Percentiles rank a stretch among this genome's conserved stretches.
phyloP scores from a whole-genome alignment of 208 protist species.

The Endotrypanum monterogeii region DNA sequence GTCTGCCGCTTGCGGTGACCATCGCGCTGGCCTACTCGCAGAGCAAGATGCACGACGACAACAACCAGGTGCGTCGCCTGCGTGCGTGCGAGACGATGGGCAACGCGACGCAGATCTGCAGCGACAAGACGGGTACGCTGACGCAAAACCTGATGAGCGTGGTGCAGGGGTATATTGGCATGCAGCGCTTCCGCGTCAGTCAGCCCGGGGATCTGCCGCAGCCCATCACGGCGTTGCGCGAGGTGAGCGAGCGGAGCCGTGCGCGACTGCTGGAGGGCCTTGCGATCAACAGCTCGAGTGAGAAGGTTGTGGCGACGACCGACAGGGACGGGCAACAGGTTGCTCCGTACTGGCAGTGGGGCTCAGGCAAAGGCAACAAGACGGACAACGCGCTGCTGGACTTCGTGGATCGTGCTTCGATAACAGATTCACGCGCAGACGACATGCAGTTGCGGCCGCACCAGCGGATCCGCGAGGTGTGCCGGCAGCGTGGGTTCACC shows the following conservation, averaged over 20 bases:
- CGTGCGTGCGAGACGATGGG: constrained; percentile 98
- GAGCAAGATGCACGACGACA: constrained; percentile 98
- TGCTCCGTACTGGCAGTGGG: constrained; percentile 65
- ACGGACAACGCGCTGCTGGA: constrained; percentile 86
- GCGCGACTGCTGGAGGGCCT: constrained; percentile 55
- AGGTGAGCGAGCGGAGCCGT: constrained; percentile 58
- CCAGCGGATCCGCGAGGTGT: constrained; percentile 48
- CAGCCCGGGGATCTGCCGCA: constrained; percentile 60
- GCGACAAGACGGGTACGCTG: constrained; percentile 99
- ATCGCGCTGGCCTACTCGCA: constrained; percentile 98
- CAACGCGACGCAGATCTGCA: constrained; percentile 97
- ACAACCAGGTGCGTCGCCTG: constrained; percentile 98
- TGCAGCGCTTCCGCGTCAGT: constrained; percentile 48
- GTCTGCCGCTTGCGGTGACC: constrained; percentile 96
- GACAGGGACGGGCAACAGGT: constrained; percentile 41
- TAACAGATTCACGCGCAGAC: constrained; percentile 24
- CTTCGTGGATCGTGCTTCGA: constrained; percentile 62
- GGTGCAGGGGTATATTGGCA: constrained; percentile 80
- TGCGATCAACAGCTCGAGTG: constrained; percentile 78
- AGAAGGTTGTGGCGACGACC: constrained; percentile 54
- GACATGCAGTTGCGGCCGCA: constrained; percentile 54
- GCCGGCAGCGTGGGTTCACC: constrained; percentile 45
- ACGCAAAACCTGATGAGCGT: constrained; percentile 98
- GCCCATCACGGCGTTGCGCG: constrained; percentile 18
- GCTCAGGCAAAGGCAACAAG: constrained; percentile 81